These are phyloP conservation scores for Tylopilus balloui DNA, from an alignment of 768 basidiomycete species.

Conservation along the genomic window DNA sequence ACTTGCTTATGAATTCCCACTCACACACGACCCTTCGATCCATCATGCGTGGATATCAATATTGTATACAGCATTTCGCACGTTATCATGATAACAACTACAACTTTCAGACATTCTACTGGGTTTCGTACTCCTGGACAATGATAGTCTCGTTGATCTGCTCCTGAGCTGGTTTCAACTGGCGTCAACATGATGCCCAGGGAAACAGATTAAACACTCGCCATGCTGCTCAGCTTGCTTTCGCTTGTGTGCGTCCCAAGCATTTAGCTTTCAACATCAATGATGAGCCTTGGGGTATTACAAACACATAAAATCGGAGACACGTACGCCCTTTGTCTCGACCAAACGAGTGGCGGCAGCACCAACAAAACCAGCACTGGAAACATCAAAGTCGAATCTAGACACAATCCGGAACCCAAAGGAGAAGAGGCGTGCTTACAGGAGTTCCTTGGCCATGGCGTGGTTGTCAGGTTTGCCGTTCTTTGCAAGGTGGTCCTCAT, in stretches of 20 bases:
- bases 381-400: background rate
- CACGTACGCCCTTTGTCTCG: conserved; percentile 22
- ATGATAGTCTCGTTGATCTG: background rate
- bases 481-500: conserved; percentile 9
- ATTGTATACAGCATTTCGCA: background rate
- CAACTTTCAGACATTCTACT: background rate
- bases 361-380: conserved; percentile 10
- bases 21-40: too few species aligned
- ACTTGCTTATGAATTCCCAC: too few species aligned
- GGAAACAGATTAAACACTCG: too few species aligned
- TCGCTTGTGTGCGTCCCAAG: conserved; percentile 3
- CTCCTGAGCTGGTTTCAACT: background rate
- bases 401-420: background rate
- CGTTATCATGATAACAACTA: background rate
- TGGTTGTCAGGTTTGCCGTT: conserved; percentile 19
- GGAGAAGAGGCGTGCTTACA: conserved; percentile 13
- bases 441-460: conserved; percentile 19
- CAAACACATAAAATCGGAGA: background rate
- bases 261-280: conserved; percentile 1
- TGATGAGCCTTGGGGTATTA: background rate
- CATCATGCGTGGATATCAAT: too few species aligned
- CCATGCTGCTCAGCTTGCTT: conserved; percentile 2
- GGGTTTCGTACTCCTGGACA: background rate
- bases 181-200: too few species aligned
- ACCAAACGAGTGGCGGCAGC: conserved; percentile 4